Conservation (phyloP, 495 filamentous ascomycete species). For the Elaphomyces granulatus region DNA sequence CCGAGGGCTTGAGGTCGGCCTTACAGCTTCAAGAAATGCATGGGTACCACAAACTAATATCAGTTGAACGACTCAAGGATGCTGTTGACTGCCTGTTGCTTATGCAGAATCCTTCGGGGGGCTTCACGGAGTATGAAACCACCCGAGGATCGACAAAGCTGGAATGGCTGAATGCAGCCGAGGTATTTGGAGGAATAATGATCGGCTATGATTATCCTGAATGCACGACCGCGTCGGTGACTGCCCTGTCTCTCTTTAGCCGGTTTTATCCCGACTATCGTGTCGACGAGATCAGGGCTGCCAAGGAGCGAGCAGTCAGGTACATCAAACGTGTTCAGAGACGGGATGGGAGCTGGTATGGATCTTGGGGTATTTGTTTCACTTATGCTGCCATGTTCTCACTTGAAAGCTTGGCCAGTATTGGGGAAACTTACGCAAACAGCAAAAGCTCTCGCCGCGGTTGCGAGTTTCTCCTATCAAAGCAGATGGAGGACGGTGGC, state of each 20-base stretch:
- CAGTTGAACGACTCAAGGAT: constrained; percentile 62
- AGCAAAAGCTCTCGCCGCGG: constrained; percentile 54
- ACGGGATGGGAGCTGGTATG: constrained; percentile 87
- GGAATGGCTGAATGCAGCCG: constrained; percentile 83
- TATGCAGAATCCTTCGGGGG: constrained; percentile 81
- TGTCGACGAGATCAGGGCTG: constrained; percentile 52
- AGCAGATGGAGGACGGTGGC: constrained; percentile 77
- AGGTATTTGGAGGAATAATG: constrained; percentile 96
- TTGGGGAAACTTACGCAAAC: constrained; percentile 68
- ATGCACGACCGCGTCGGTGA: constrained; percentile 93
- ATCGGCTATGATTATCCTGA: constrained; percentile 96
- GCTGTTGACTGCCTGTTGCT: constrained; percentile 81
- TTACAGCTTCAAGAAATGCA: constrained; percentile 71
- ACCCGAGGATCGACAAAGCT: constrained; percentile 60
- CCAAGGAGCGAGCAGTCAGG: constrained; percentile 52
- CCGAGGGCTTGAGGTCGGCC: constrained; percentile 77
- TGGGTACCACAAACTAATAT: constrained; percentile 59
- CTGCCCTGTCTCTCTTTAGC: constrained; percentile 67
- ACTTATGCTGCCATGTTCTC: constrained; percentile 96
- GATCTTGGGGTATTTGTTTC: constrained; percentile 95
- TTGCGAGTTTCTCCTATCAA: constrained; percentile 71
- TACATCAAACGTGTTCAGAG: constrained; percentile 73
- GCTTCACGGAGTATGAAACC: constrained; percentile 81
- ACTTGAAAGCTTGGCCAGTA: constrained; percentile 65
- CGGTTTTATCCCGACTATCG: constrained; percentile 72